Evolutionary conservation across 768 basidiomycete genomes (phyloP).

Genomic region (Xerocomellus intermedius): DNA sequence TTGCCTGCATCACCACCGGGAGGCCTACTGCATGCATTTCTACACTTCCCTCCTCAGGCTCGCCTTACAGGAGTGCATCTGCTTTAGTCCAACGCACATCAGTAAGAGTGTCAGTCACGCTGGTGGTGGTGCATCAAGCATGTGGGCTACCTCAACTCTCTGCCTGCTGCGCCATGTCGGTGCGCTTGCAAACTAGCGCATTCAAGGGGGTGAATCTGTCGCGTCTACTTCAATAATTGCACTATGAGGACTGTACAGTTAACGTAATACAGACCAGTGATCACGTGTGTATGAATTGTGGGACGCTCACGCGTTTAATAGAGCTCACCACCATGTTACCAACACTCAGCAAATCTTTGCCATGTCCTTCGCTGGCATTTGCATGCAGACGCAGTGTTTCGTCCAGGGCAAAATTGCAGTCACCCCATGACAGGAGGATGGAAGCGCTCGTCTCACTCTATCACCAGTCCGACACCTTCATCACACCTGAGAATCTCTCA

Average conservation of each 20-base stretch:
- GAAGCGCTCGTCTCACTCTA: conserved; percentile 76
- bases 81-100: not conserved
- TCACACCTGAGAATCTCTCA: conserved; percentile 68
- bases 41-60: not conserved
- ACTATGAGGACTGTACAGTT: not conserved
- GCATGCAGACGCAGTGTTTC: conserved; percentile 19
- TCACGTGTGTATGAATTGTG: not conserved
- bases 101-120: not conserved
- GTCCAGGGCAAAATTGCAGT: conserved; percentile 18
- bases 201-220: not conserved
- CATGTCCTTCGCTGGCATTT: conserved; percentile 5
- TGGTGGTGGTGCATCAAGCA: not conserved
- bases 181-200: not conserved
- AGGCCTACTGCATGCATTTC: not conserved
- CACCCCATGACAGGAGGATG: conserved; percentile 40
- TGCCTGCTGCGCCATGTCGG: not conserved
- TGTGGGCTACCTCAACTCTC: not conserved
- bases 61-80: not conserved
- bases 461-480: conserved; percentile 69
- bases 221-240: not conserved
- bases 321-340: conserved; percentile 14
- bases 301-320: not conserved
- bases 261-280: conserved; percentile 18
- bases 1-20: not conserved
- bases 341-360: conserved; percentile 1